Evolutionary conservation across 2,329 filamentous ascomycete genomes (phyloP), one percentile per base, ranked within the genome.

Genomic region (Rhytidhysteron rufulum): DNA sequence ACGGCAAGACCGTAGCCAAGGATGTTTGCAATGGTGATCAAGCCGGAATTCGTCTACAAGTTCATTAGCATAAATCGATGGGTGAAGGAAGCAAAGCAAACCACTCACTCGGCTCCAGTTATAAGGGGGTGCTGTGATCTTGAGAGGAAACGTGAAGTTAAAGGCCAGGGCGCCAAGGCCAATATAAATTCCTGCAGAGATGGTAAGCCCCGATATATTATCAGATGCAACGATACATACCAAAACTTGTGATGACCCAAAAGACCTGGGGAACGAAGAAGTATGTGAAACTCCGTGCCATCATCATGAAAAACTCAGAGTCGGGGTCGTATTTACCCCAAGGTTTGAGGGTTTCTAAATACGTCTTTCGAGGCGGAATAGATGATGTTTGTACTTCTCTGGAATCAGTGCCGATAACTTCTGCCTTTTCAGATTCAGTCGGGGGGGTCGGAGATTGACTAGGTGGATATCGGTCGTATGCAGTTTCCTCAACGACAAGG

Each of bases 401-500:
- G 1, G 54, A 43, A 11, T 51, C 41, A 2, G 55, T 43, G 31
- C 62, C 59, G 13, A 55, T 47, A 19, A 55, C 47, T 4, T 54
- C 49, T 6, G 53, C 43, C 36, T 47, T 54, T 31, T 44, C 50
- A 13, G 41, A 37, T 39, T 38, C 27, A 11, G 21, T 19, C 10
- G 34, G 38, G 5, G 45, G 42, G 2, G 35, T 15, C 3, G 42
- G 35, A n/a, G 37, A 5, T 3, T 42, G 4, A 19, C 16, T 18
- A 27, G 33, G 3, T 24, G 16, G 10, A 29, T 37, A 13, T 37
- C 31, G 13, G 46, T 37, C 38, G 47, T 81, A 82, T 11, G 72
- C 72, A 5, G 77, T 78, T 53, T 83, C 79, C 47, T 82, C 78
- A 44, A 80, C 75, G 50, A 82, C 55, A 41, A 82, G 62, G 51